These are phyloP conservation scores for Vicia sativa DNA, from an alignment of 306 rosid genomes.

Conservation along the genomic window DNA sequence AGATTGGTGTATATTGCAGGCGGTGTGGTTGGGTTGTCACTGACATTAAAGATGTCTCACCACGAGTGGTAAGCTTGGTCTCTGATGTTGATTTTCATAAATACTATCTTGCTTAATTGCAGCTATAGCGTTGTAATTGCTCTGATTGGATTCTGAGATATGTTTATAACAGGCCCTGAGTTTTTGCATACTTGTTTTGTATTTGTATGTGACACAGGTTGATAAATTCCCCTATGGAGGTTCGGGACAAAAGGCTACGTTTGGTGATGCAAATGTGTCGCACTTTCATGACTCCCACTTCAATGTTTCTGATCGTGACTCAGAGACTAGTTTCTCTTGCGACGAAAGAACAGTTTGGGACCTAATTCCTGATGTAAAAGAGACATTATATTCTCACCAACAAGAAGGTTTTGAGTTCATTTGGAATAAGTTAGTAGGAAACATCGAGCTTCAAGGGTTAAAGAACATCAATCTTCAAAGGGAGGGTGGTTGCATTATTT, in stretches of 20 bases:
- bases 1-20: constrained; percentile 41
- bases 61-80: constrained; percentile 40
- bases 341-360: constrained; percentile 31
- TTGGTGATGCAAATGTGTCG: background rate
- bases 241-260: background rate
- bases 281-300: background rate
- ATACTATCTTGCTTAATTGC: background rate
- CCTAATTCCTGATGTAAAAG: constrained; percentile 42
- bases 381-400: constrained; percentile 43
- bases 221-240: background rate
- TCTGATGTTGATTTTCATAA: background rate
- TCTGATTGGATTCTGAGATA: background rate
- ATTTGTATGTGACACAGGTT: background rate
- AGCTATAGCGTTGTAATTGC: background rate
- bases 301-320: background rate
- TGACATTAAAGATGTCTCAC: constrained; percentile 32
- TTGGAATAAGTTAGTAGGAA: constrained; percentile 46
- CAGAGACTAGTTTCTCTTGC: background rate
- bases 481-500: constrained; percentile 48
- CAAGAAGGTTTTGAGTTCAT: constrained; percentile 53
- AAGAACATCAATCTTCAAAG: constrained; percentile 19
- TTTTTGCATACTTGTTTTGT: background rate
- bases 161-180: background rate
- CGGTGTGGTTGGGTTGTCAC: background rate
- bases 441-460: constrained; percentile 24